Evolutionary conservation across 345 rosid species (phyloP), one percentile per base, ranked within the genome.

Genomic region (Crucihimalaya himalaica): DNA sequence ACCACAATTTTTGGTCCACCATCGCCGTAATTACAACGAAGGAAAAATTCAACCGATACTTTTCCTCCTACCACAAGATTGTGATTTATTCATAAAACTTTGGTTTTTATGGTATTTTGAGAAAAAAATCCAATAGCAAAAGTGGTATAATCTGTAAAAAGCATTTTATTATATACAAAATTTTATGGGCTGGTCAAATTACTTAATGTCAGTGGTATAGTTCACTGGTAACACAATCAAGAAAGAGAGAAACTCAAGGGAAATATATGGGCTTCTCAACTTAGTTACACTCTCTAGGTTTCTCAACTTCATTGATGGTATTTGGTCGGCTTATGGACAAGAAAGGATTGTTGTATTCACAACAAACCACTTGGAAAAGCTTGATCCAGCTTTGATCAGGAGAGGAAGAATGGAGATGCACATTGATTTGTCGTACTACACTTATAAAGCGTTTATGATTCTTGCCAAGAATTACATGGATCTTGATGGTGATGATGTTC

Each of bases 271-370:
- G n/a, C n/a, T n/a, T n/a, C n/a, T n/a, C n/a, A n/a, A n/a, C 64
- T 0, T 13, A 21, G 89, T 88, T 19, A 88, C 91, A n/a, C 86
- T 88, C 14, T 88, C 94, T 1, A 89, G 91, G 4, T 74, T 86
- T 27, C 51, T 88, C 52, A 86, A 88, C 66, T 86, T 88, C 72
- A 86, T 86, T 23, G 91, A 88, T 72, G 94, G 91, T 25, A 59
- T 86, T 57, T 88, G 94, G 94, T 88, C 89, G 1, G 86, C 94
- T 28, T 85, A 85, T 66, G 87, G 91, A 20, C 87, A 84, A 45
- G 94, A 88, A 68, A 86, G 88, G 78, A 77, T 88, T 45, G 79
- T 86, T 32, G 86, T 88, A 11, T 88, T 86, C 69, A 85, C 89
- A 5, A 85, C 89, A 5, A 88, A 88, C 74, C 84, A 85, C 31